These are phyloP conservation scores for Mycocentrospora acerina DNA, from an alignment of 2,329 filamentous ascomycete species.

Conservation along the genomic window DNA sequence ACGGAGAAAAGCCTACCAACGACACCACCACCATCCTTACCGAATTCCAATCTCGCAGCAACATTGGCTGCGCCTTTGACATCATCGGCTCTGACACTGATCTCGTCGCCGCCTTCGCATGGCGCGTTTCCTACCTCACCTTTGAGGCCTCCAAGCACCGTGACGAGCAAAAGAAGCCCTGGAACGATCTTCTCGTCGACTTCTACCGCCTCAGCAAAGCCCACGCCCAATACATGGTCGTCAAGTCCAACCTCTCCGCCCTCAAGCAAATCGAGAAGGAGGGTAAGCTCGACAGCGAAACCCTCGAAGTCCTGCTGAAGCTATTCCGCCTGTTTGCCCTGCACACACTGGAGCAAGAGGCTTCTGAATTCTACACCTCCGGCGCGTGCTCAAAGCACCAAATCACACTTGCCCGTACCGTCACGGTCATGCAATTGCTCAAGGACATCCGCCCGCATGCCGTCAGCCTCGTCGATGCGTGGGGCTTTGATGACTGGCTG, in stretches of 20 bases:
- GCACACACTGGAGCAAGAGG: slow-evolving; percentile 68
- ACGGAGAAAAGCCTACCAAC: slow-evolving; percentile 64
- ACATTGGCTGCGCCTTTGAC: slow-evolving; percentile 73
- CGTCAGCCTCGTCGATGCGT: slow-evolving; percentile 69
- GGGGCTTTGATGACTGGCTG: slow-evolving; percentile 78
- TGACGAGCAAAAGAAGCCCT: slow-evolving; percentile 72
- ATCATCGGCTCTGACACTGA: slow-evolving; percentile 70
- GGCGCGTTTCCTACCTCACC: slow-evolving; percentile 72
- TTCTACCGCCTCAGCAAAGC: slow-evolving; percentile 76
- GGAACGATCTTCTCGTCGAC: slow-evolving; percentile 74
- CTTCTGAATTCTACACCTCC: slow-evolving; percentile 71
- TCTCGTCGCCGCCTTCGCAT: slow-evolving; percentile 72
- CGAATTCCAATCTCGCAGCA: slow-evolving; percentile 64
- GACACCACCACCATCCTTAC: slow-evolving; percentile 69
- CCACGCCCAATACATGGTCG: slow-evolving; percentile 74
- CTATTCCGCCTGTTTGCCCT: slow-evolving; percentile 67
- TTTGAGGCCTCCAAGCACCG: slow-evolving; percentile 75
- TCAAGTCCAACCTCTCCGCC: slow-evolving; percentile 75
- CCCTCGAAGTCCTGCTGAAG: slow-evolving; percentile 61
- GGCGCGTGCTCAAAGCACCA: slow-evolving; percentile 70
- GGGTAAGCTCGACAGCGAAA: slow-evolving; percentile 59
- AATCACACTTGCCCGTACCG: slow-evolving; percentile 68
- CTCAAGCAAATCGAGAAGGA: slow-evolving; percentile 59
- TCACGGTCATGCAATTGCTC: slow-evolving; percentile 67
- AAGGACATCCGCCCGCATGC: slow-evolving; percentile 74